These are phyloP conservation scores for Candida koratica DNA, from an alignment of 805 yeast genomes.

Conservation along the genomic window DNA sequence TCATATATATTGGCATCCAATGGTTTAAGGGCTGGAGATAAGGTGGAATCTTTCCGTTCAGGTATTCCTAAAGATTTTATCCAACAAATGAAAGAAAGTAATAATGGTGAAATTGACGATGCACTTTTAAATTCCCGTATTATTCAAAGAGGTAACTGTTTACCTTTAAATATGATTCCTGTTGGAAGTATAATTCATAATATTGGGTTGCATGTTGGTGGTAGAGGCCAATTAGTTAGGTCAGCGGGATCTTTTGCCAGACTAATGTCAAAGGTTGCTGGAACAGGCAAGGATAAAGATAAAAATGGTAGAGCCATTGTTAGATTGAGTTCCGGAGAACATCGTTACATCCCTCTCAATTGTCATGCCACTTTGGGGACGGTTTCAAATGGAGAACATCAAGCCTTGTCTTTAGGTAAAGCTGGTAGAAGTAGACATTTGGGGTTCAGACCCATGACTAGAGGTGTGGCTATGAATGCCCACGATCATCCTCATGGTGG, in stretches of 20 bases:
- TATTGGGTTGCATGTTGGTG: constrained; percentile 65
- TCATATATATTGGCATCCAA: constrained; percentile 88
- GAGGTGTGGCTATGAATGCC: constrained; percentile 98
- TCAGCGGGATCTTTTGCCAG: constrained; percentile 95
- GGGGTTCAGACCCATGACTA: constrained; percentile 91
- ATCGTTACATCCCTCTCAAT: constrained; percentile 77
- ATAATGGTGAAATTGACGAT: constrained; percentile 84
- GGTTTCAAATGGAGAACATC: constrained; percentile 90
- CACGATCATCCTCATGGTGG: constrained; percentile 99
- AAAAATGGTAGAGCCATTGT: constrained; percentile 52
- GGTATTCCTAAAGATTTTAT: constrained; percentile 78
- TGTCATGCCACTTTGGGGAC: constrained; percentile 94
- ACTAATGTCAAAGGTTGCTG: constrained; percentile 72
- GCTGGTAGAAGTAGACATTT: constrained; percentile 93
- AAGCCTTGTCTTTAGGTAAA: constrained; percentile 84
- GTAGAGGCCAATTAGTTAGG: constrained; percentile 86
- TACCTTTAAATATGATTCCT: constrained; percentile 91
- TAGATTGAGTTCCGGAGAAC: constrained; percentile 87
- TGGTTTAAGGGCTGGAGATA: constrained; percentile 90
- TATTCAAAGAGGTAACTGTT: constrained; percentile 89
- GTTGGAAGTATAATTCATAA: constrained; percentile 87
- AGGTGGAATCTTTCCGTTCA: constrained; percentile 80
- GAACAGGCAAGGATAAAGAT: constrained; percentile 39
- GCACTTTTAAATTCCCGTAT: constrained; percentile 84
- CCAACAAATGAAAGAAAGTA: constrained; percentile 58